Evolutionary conservation across 2,329 filamentous ascomycete genomes (phyloP).

Genomic region (Lecanicillium sp.): DNA sequence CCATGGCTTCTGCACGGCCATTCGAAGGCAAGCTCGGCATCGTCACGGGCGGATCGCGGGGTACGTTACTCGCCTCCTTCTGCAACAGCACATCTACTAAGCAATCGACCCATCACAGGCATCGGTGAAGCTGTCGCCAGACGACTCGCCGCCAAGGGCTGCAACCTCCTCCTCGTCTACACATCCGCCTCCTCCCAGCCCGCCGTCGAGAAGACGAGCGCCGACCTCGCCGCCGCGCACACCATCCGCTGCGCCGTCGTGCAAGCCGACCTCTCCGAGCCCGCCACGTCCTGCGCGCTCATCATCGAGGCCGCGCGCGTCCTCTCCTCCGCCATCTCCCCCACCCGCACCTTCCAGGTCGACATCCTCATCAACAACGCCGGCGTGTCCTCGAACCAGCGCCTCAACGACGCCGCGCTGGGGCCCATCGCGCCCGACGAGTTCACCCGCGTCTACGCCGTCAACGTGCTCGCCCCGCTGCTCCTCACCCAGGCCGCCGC

Average conservation of each 20-base stretch:
- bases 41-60: conserved; percentile 72
- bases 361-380: conserved; percentile 81
- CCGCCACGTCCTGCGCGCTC: conserved; percentile 21
- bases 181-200: conserved; percentile 48
- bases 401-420: conserved; percentile 48
- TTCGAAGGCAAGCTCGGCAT: conserved; percentile 74
- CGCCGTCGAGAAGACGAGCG: conserved; percentile 41
- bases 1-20: conserved; percentile 30
- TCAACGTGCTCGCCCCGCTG: conserved; percentile 73
- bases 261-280: conserved; percentile 26
- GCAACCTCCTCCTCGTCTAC: conserved; percentile 54
- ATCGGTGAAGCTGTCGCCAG: conserved; percentile 55
- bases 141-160: conserved; percentile 55
- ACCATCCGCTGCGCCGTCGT: conserved; percentile 24
- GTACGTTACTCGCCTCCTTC: conserved; percentile 34
- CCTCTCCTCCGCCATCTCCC: conserved; percentile 23
- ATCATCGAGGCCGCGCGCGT: conserved; percentile 25
- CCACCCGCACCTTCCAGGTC: conserved; percentile 44
- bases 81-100: not conserved
- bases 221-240: conserved; percentile 40
- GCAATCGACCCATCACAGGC: conserved; percentile 34
- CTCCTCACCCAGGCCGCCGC: conserved; percentile 65
- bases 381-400: conserved; percentile 56
- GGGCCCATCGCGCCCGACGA: conserved; percentile 35
- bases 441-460: conserved; percentile 61